A percentile compares a stretch with the other conserved stretches of the same genome.
phyloP scores from a whole-genome alignment of 192 early-diverging fungal genomes.

The Coemansia sp. region DNA sequence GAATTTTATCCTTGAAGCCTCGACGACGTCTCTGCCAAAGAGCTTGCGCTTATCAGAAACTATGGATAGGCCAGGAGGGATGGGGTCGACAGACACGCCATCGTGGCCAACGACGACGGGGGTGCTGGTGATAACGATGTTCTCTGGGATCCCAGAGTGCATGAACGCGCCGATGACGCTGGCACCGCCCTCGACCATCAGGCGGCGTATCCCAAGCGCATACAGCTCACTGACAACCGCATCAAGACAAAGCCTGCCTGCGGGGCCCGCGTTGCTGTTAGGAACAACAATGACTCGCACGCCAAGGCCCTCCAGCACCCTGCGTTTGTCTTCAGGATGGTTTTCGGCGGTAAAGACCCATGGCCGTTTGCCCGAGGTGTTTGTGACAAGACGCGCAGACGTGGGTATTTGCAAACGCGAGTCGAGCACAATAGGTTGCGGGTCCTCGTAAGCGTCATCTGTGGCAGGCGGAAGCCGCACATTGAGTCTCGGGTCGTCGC shows the following conservation, averaged over 20 bases:
- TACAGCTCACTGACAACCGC: constrained; percentile 22
- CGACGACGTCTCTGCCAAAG: constrained; percentile 60
- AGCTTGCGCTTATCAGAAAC: constrained; percentile 30
- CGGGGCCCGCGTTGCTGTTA: not conserved
- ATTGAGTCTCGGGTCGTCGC: constrained; percentile 77
- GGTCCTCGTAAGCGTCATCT: constrained; percentile 43
- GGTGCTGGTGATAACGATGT: constrained; percentile 67
- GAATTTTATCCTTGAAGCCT: constrained; percentile 38
- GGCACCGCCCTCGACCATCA: constrained; percentile 94
- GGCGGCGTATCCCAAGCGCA: constrained; percentile 39
- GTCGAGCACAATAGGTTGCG: constrained; percentile 82
- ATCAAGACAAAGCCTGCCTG: constrained; percentile 11
- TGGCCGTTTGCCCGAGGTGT: constrained; percentile 52
- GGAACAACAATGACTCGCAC: constrained; percentile 57
- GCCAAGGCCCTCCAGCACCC: constrained; percentile 59
- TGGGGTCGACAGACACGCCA: constrained; percentile 43
- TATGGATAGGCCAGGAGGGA: constrained; percentile 1
- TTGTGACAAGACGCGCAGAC: constrained; percentile 56
- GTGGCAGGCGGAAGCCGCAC: constrained; percentile 6
- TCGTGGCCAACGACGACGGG: constrained; percentile 66
- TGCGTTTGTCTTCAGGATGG: constrained; percentile 23
- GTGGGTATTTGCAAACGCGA: constrained; percentile 64
- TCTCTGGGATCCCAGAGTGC: constrained; percentile 13
- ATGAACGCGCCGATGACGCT: constrained; percentile 69
- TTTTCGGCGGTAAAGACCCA: constrained; percentile 58